phyloP scores from a whole-genome alignment of 2,329 filamentous ascomycete genomes.

The Incumbomyces lentus region DNA sequence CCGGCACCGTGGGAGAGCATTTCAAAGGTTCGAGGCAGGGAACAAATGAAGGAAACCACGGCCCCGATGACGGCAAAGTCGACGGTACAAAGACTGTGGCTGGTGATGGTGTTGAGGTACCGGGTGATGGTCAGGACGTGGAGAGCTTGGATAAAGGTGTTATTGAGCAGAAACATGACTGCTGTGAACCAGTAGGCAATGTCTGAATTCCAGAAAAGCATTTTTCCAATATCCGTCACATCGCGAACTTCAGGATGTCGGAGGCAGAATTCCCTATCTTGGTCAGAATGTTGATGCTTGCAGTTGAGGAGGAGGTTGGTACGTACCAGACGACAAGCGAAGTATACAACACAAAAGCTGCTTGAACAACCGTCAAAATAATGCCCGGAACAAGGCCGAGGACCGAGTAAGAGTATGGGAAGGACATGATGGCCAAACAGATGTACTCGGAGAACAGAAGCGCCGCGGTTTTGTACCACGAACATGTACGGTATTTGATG shows the following conservation, averaged over 20 bases:
- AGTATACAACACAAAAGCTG: slow-evolving; percentile 72
- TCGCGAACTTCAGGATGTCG: slow-evolving; percentile 84
- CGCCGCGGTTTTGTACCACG: slow-evolving; percentile 88
- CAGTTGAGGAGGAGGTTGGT: neutral
- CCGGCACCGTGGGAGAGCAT: slow-evolving; percentile 71
- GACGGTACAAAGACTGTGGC: slow-evolving; percentile 64
- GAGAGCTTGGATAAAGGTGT: slow-evolving; percentile 68
- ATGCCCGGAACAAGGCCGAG: slow-evolving; percentile 78
- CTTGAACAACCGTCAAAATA: slow-evolving; percentile 71
- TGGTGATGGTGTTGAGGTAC: slow-evolving; percentile 19
- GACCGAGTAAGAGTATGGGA: slow-evolving; percentile 83
- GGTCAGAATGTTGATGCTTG: slow-evolving; percentile 12
- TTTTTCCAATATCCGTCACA: slow-evolving; percentile 91
- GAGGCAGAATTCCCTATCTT: slow-evolving; percentile 71
- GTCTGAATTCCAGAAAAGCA: slow-evolving; percentile 76
- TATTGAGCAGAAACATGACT: slow-evolving; percentile 86
- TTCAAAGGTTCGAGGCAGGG: slow-evolving; percentile 74
- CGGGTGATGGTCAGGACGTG: slow-evolving; percentile 20
- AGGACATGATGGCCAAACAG: slow-evolving; percentile 86
- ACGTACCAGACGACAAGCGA: slow-evolving; percentile 54
- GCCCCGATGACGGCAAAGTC: slow-evolving; percentile 66
- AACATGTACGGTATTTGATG: slow-evolving; percentile 88
- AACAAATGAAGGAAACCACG: slow-evolving; percentile 65
- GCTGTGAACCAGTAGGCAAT: slow-evolving; percentile 61
- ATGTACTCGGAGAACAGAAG: slow-evolving; percentile 93